A percentile compares a stretch with the other conserved stretches of the same genome.
phyloP scores from a whole-genome alignment of 2,329 filamentous ascomycete genomes.

The Pestalotiopsis sp. region DNA sequence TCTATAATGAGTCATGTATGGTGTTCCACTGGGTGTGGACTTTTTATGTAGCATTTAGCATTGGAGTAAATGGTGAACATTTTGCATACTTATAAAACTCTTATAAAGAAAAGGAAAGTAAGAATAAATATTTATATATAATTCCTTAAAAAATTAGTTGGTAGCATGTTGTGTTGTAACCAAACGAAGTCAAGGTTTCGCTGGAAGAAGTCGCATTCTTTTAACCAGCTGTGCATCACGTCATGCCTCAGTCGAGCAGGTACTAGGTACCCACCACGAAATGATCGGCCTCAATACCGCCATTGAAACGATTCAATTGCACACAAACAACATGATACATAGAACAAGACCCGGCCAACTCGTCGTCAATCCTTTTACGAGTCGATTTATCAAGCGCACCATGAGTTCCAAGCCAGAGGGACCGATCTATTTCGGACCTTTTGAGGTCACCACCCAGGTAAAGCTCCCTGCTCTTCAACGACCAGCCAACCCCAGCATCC shows the following conservation, averaged over 20 bases:
- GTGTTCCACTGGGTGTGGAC: not conserved
- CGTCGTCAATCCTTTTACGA: constrained; percentile 15
- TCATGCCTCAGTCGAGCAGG: not conserved
- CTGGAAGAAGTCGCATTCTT: not conserved
- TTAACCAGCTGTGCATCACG: not conserved
- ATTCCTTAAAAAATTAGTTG: not conserved
- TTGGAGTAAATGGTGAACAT: not conserved
- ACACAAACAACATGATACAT: constrained; percentile 17
- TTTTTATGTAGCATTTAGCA: constrained; percentile 5
- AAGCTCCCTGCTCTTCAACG: constrained; percentile 18
- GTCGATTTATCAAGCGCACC: constrained; percentile 11
- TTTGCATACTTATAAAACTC: not conserved
- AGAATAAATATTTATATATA: not conserved
- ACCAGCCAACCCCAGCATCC: constrained; percentile 3
- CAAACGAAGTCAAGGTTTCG: not conserved
- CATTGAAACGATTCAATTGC: not conserved
- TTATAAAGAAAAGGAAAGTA: not conserved
- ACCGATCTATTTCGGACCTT: constrained; percentile 71
- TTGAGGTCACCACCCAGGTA: constrained; percentile 76
- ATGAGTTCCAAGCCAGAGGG: constrained; percentile 20
- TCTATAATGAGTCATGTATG: constrained; percentile 37
- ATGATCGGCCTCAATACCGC: not conserved
- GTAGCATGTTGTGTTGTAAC: not conserved
- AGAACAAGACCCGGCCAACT: constrained; percentile 14
- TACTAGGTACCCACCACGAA: not conserved